phyloP scores from a whole-genome alignment of 2,329 filamentous ascomycete genomes.

The Chrysoporthe austroafricana region DNA sequence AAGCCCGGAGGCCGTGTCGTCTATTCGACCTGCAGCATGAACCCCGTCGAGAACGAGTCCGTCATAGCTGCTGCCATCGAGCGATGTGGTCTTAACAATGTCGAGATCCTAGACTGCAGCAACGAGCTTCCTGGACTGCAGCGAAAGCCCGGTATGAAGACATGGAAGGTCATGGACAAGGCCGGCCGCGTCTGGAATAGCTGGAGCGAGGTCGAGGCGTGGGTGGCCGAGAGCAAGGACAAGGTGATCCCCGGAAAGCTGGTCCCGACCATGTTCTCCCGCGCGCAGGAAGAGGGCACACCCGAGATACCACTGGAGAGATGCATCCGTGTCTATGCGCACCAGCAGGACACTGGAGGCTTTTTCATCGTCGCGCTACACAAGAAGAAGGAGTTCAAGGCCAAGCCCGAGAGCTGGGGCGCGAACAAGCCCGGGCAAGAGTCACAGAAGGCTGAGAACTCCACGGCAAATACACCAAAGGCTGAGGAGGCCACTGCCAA shows the following conservation, averaged over 20 bases:
- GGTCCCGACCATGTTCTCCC: slow-evolving; percentile 82
- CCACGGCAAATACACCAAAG: slow-evolving; percentile 10
- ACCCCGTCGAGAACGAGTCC: slow-evolving; percentile 95
- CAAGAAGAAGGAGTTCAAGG: slow-evolving; percentile 85
- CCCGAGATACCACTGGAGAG: slow-evolving; percentile 78
- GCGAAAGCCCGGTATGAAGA: slow-evolving; percentile 74
- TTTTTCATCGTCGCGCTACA: slow-evolving; percentile 97
- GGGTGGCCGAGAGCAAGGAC: slow-evolving; percentile 59
- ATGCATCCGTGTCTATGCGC: slow-evolving; percentile 93
- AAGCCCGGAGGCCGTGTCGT: slow-evolving; percentile 94
- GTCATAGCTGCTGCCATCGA: slow-evolving; percentile 88
- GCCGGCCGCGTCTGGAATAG: slow-evolving; percentile 75
- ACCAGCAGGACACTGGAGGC: slow-evolving; percentile 92
- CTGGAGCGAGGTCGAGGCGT: slow-evolving; percentile 80
- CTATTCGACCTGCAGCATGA: slow-evolving; percentile 99
- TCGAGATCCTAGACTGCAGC: slow-evolving; percentile 83
- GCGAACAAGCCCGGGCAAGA: slow-evolving; percentile 9
- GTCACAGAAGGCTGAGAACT: slow-evolving; percentile 19
- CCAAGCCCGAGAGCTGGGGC: slow-evolving; percentile 67
- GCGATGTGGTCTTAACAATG: slow-evolving; percentile 79
- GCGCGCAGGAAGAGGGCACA: slow-evolving; percentile 55
- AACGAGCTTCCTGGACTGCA: slow-evolving; percentile 77
- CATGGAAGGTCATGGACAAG: slow-evolving; percentile 93
- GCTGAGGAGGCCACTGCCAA: slow-evolving; percentile 14
- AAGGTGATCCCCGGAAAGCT: slow-evolving; percentile 68